A percentile compares a stretch with the other conserved stretches of the same genome.
These are phyloP conservation scores for Phytophthora idaei DNA, from an alignment of 352 stramenopile species.

Conservation along the genomic window DNA sequence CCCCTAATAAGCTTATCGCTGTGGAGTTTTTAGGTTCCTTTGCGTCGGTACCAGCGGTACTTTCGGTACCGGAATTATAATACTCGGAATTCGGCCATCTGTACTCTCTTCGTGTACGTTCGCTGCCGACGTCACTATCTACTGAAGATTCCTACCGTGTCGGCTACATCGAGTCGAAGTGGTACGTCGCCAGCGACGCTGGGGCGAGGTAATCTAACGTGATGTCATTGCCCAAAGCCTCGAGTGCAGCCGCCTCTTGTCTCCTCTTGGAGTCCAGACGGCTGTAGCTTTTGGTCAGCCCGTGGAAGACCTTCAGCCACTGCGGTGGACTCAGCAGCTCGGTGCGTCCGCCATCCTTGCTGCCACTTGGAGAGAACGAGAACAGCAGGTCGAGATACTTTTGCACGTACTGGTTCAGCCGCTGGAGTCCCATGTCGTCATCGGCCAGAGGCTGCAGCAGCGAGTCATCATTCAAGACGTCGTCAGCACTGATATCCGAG, in stretches of 20 bases:
- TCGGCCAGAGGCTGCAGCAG: slow-evolving; percentile 56
- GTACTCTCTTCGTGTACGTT: no score
- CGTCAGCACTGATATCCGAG: slow-evolving; percentile 26
- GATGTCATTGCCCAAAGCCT: slow-evolving; percentile 10
- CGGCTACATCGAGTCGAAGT: slow-evolving; percentile 25
- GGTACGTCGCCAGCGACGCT: slow-evolving; percentile 22
- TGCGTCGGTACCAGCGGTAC: no score
- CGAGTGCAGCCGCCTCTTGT: slow-evolving; percentile 36
- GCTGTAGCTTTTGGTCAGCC: slow-evolving; percentile 60
- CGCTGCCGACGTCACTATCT: no score
- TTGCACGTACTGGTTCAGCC: slow-evolving; percentile 61
- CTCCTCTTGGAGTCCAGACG: slow-evolving; percentile 56
- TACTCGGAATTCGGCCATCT: no score
- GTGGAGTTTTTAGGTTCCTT: no score
- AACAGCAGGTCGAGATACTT: slow-evolving; percentile 70
- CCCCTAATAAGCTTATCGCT: no score
- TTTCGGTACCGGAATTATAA: no score
- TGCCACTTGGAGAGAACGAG: slow-evolving; percentile 28
- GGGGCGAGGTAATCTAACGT: slow-evolving; percentile 10
- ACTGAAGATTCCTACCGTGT: slow-evolving; percentile 7
- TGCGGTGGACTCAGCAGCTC: slow-evolving; percentile 63
- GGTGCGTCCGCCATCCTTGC: slow-evolving; percentile 46
- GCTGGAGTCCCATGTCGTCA: slow-evolving; percentile 62
- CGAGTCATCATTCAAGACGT: slow-evolving; percentile 25
- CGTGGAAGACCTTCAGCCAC: slow-evolving; percentile 71